Evolutionary conservation across 2,329 filamentous ascomycete genomes (phyloP), one percentile per base, ranked within the genome.

Genomic region (Exophiala phaeomuriformis): DNA sequence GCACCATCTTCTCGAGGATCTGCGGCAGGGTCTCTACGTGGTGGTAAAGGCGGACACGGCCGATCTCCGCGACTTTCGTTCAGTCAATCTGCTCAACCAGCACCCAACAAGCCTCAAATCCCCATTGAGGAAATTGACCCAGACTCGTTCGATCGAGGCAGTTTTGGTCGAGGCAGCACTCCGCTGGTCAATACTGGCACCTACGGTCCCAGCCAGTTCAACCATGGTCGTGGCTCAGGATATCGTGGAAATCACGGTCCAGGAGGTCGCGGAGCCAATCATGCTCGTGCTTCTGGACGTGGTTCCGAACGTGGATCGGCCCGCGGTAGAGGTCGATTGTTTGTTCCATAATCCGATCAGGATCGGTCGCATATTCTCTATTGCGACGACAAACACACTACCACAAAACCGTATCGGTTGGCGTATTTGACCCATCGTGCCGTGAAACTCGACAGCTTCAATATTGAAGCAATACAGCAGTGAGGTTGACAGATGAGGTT

Each of bases 111-210:
- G 43, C 61, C 61, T 12, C 72, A 74, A 56, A 68, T 75, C 10
- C 73, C 73, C 1, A 71, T 72, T 2, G 66, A 71, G 50, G 73
- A 73, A 7, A 75, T 75, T 42, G 73, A 75, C 49, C 73, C 73
- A 1, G 68, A 75, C 60, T 75, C 73, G 1, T 75, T 75, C 58
- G 75, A 70, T 57, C 71, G 73, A 12, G 63, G 63, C 10, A 59
- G 58, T 47, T 64, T 63, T 51, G 61, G 56, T 4, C 61, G 63
- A 27, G 58, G 61, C 30, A 61, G 57, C 42, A 59, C 52, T 43
- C 60, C 59, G n/a, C 59, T 62, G 19, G 60, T 58, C 30, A 62
- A 61, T 30, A 57, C 57, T 12, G 53, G 58, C 44, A 58, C 44
- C 40, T 45, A 53, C 30, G 51, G 45, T 27, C 53, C 33, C 12